Evolutionary conservation across 495 filamentous ascomycete genomes (phyloP).

Genomic region (Aspergillus saccharolyticus): DNA sequence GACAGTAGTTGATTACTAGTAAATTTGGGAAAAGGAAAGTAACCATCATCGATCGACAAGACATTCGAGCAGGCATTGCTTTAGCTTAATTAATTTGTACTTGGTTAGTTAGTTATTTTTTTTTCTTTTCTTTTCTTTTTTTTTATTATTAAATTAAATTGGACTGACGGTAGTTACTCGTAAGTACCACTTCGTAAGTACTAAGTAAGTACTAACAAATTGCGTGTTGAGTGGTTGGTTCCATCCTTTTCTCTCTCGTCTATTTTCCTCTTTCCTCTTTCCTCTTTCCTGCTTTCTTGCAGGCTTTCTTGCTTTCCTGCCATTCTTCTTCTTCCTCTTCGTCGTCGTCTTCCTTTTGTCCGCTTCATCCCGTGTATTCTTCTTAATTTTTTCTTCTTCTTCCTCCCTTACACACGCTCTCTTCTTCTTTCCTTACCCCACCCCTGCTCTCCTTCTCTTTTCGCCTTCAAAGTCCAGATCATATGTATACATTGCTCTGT

Average conservation of each 20-base stretch:
- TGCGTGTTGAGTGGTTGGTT: not conserved
- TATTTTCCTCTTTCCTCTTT: constrained; percentile 11
- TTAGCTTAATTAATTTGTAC: not conserved
- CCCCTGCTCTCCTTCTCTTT: not conserved
- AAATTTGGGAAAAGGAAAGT: too few relatives aligned
- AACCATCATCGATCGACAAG: too few relatives aligned
- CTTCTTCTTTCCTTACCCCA: not conserved
- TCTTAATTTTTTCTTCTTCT: not conserved
- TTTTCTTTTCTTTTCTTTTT: too few relatives aligned
- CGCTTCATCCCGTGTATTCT: not conserved
- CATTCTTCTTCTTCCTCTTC: not conserved
- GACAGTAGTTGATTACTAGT: not conserved
- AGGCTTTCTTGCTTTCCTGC: not conserved
- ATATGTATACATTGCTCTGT: not conserved
- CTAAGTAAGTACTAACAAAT: too few relatives aligned
- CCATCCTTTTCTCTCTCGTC: not conserved
- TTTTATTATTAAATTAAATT: not conserved
- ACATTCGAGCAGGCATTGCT: too few relatives aligned
- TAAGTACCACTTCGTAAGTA: too few relatives aligned
- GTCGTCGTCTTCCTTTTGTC: constrained; percentile 4
- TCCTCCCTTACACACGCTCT: not conserved
- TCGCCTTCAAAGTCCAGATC: not conserved
- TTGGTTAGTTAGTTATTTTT: too few relatives aligned
- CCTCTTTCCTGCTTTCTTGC: constrained; percentile 5
- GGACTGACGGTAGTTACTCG: too few relatives aligned